Evolutionary conservation across 2,329 filamentous ascomycete genomes (phyloP), one percentile per base, ranked within the genome.

Genomic region (Neophaeococcomyces mojaviensis): DNA sequence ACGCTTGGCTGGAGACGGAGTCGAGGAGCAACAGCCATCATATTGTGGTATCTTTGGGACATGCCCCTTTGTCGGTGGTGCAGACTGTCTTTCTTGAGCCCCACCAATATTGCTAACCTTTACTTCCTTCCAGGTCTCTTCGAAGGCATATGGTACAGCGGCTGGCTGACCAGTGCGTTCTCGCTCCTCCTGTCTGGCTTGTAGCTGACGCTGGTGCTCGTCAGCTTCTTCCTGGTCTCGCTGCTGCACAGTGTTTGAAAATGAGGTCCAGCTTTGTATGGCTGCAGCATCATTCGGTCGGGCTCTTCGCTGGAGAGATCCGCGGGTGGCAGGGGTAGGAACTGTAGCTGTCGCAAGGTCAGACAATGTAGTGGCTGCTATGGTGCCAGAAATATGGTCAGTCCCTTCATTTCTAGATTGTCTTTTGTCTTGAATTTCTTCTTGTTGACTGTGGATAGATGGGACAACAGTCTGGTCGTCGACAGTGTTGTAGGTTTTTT

Each of bases 401-500:
- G 22, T 32, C 26, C 13, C 5, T 35, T 15, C 12, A 26, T 31
- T 9, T 4, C n/a, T 26, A 19, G 41, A 31, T 32, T 8, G 24
- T 9, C 8, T n/a, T 18, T 18, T n/a, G 4, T 19, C 9, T 15
- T 8, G 24, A 16, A n/a, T 3, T 9, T n/a, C n/a, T 28, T 39
- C n/a, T 13, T 39, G 7, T 38, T 39, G 33, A 35, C n/a, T 35
- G 5, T 35, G 5, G n/a, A 13, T 19, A 35, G 33, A 19, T 35
- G n/a, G n/a, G 33, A 35, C n/a, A 35, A 13, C 16, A 24, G 10
- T 10, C n/a, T 28, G 20, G 15, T 39, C 19, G 15, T 40, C 30
- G 34, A 13, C 16, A 26, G 12, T 24, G 13, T 64, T 62, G 51
- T 81, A 71, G 4, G 73, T 58, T 39, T 81, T 64, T 1, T 72